Percentiles rank a stretch among this genome's conserved stretches.
Evolutionary conservation across 306 rosid genomes (phyloP).

Genomic region (Rosa lucieae): DNA sequence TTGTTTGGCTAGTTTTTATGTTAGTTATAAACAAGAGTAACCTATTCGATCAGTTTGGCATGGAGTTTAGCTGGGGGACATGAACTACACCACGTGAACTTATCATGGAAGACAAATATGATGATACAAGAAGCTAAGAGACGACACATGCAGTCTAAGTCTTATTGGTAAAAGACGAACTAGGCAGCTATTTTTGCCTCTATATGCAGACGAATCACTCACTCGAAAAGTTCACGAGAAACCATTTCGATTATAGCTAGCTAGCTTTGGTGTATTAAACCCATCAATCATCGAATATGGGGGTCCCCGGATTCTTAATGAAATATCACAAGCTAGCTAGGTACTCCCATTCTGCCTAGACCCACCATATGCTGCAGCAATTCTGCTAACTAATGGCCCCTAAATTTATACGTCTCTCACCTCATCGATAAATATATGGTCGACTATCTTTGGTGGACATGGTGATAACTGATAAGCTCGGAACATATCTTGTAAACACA

Average conservation of each 20-base stretch:
- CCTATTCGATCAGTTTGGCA: neutral
- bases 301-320: neutral
- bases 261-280: neutral
- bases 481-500: neutral
- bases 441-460: neutral
- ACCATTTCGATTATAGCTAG: neutral
- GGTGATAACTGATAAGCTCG: neutral
- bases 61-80: neutral
- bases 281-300: neutral
- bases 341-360: neutral
- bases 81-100: constrained; percentile 5
- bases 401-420: neutral
- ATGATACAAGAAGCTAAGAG: neutral
- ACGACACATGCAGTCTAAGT: neutral
- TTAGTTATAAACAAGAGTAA: neutral
- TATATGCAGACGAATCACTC: neutral
- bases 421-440: neutral
- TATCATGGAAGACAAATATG: neutral
- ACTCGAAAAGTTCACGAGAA: constrained; percentile 6
- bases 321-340: neutral
- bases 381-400: neutral
- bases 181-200: neutral
- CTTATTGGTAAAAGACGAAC: neutral
- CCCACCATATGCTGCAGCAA: neutral
- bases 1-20: neutral